Evolutionary conservation across 352 stramenopile species (phyloP), one percentile per base, ranked within the genome.

Genomic region (Pythium dissimile): DNA sequence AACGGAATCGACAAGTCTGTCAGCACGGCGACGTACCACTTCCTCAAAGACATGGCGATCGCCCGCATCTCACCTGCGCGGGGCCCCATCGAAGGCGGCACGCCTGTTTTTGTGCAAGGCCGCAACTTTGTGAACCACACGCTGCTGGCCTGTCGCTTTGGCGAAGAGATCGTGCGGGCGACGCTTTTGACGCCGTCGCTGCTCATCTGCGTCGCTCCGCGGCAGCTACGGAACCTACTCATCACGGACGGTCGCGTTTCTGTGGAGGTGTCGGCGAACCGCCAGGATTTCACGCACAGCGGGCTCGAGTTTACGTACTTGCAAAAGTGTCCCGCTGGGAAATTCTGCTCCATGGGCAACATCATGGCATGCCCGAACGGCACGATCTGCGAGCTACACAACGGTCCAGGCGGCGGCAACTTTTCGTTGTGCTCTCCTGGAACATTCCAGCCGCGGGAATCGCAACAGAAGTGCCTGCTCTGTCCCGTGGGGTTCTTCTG

Each of bases 401-500:
- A 55, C 30, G 54, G 30, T 3, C 61, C 54, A 45, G 21, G 47
- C 46, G 60, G 60, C 16, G 62, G 80, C 2, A 99, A 99, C 63
- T 98, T 98, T 58, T 97, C 96, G 13, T 62, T 98, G 8, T 99
- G 96, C 54, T 32, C 80, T 2, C 91, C 95, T 1, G 95, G 95
- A 5, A 90, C 68, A 6, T 99, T 99, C 69, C 94, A 99, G 72
- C 89, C 97, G 5, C 80, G 85, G 9, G 67, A 83, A 34, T 83
- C 76, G 13, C 79, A 97, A 64, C 39, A 27, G 0, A 55, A 59
- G 16, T 99, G 96, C 56, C 64, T 98, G 12, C 58, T 49, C 3
- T 99, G 97, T 50, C 95, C 97, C 1, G 71, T 99, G 23, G 96
- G 97, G 0, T 99, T 89, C 64, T 94, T 92, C 34, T 99, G 97